Conservation (phyloP, 345 rosid species). For the Linum usitatissimum region DNA sequence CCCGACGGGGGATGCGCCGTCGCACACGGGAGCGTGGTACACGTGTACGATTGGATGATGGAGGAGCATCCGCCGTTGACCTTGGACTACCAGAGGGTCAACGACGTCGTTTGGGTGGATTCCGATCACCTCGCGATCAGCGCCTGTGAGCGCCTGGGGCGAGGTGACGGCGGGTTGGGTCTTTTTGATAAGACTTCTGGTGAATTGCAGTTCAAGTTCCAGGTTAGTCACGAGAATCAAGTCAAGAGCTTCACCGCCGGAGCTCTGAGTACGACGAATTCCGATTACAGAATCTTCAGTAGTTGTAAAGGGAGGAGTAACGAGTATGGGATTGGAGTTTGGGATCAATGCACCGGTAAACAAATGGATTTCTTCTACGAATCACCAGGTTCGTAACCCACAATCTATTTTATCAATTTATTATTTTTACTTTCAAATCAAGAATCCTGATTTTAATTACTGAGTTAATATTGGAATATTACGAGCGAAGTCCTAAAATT, state of each 20-base stretch:
- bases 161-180: slow-evolving; percentile 96
- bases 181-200: slow-evolving; percentile 62
- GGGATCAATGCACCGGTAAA: slow-evolving; percentile 83
- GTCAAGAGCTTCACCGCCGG: slow-evolving; percentile 83
- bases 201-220: slow-evolving; percentile 61
- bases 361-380: slow-evolving; percentile 89
- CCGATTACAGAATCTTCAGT: slow-evolving; percentile 54
- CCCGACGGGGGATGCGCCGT: slow-evolving; percentile 94
- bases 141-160: slow-evolving; percentile 70
- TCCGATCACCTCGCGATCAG: slow-evolving; percentile 49
- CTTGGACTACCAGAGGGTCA: slow-evolving; percentile 82
- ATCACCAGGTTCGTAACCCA: slow-evolving; percentile 19
- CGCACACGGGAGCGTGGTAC: slow-evolving; percentile 87
- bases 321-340: slow-evolving; percentile 92
- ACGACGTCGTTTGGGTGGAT: slow-evolving; percentile 77
- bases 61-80: slow-evolving; percentile 73
- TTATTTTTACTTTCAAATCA: too few species aligned
- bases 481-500: too few species aligned
- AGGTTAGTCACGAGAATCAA: slow-evolving; percentile 58
- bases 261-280: slow-evolving; percentile 48
- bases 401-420: too few species aligned
- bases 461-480: too few species aligned
- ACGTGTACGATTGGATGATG: slow-evolving; percentile 78
- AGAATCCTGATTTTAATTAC: too few species aligned
- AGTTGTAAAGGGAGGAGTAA: slow-evolving; percentile 90